phyloP scores from a whole-genome alignment of 768 basidiomycete species.

The Hypsizygus marmoreus region DNA sequence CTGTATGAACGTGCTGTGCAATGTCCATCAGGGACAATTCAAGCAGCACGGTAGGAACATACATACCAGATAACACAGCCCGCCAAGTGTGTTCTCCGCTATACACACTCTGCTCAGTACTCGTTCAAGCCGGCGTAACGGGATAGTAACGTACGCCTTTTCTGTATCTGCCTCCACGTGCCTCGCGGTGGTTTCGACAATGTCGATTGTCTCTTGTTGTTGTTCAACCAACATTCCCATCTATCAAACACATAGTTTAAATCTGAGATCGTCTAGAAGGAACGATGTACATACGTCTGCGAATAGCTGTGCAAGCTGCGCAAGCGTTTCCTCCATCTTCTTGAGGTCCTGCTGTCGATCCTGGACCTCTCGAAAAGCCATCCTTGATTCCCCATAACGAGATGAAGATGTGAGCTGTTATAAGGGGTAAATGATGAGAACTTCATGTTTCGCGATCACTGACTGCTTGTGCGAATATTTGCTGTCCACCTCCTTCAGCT shows the following conservation, averaged over 20 bases:
- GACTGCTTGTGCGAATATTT: slow-evolving; percentile 82
- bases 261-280: neutral
- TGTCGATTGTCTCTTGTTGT: slow-evolving; percentile 74
- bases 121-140: neutral
- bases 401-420: slow-evolving; percentile 71
- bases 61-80: slow-evolving; percentile 60
- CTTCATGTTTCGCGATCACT: slow-evolving; percentile 14
- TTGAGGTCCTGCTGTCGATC: slow-evolving; percentile 84
- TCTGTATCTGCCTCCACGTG: slow-evolving; percentile 70
- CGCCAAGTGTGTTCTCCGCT: slow-evolving; percentile 64
- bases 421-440: slow-evolving; percentile 3
- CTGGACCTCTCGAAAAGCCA: slow-evolving; percentile 87
- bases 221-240: slow-evolving; percentile 79
- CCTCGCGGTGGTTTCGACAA: slow-evolving; percentile 62
- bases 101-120: slow-evolving; percentile 3
- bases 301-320: slow-evolving; percentile 88
- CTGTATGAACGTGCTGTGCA: slow-evolving; percentile 63
- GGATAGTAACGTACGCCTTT: slow-evolving; percentile 54
- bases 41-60: slow-evolving; percentile 16
- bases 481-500: slow-evolving; percentile 61
- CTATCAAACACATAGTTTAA: slow-evolving; percentile 32
- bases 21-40: slow-evolving; percentile 1
- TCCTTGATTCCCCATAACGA: slow-evolving; percentile 80
- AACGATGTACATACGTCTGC: slow-evolving; percentile 58
- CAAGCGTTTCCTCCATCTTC: slow-evolving; percentile 83